phyloP scores from a whole-genome alignment of 163 green algal genomes.

The Prototheca cutis region DNA sequence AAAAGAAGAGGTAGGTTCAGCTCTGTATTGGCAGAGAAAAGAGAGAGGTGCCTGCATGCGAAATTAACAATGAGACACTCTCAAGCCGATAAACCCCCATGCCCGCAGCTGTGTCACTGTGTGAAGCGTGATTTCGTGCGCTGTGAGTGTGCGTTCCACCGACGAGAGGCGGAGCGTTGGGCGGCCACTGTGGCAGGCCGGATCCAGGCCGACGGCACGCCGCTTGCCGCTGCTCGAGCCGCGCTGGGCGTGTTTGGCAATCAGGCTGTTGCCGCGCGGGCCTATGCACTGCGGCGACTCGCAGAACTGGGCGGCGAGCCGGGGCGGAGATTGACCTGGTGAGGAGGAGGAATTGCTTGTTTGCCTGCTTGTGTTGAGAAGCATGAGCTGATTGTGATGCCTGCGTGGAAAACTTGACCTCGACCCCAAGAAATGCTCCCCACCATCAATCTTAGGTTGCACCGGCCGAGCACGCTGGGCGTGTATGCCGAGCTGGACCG shows the following conservation, averaged over 20 bases:
- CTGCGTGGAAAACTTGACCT: no score
- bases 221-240: background rate
- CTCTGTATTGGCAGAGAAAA: no score
- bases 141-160: slow-evolving; percentile 25
- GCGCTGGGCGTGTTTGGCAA: slow-evolving; percentile 12
- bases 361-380: no score
- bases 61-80: no score
- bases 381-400: no score
- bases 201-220: background rate
- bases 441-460: no score
- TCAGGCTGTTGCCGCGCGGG: slow-evolving; percentile 2
- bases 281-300: background rate
- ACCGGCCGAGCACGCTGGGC: slow-evolving; percentile 8
- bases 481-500: slow-evolving; percentile 4
- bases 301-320: slow-evolving; percentile 1
- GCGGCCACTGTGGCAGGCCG: background rate
- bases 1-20: no score
- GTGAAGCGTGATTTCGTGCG: background rate
- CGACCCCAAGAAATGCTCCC: no score
- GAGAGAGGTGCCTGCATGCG: no score
- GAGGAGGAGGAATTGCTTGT: no score
- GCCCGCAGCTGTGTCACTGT: no score
- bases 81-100: no score
- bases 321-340: slow-evolving; percentile 13
- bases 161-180: slow-evolving; percentile 7